Conservation (phyloP, 2,329 filamentous ascomycete species). For the Colletotrichum sp. region DNA sequence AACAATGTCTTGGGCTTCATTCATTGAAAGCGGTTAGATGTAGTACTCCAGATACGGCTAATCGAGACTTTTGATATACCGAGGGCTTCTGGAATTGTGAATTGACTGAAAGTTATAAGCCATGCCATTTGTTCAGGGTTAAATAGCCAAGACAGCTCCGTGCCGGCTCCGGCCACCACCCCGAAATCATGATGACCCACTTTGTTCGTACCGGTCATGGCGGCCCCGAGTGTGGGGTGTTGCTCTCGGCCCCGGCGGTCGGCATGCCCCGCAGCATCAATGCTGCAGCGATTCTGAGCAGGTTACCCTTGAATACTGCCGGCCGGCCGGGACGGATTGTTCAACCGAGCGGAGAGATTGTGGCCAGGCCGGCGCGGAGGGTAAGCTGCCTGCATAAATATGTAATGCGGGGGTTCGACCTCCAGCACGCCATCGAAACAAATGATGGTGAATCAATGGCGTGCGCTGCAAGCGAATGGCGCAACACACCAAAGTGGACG, state of each 20-base stretch:
- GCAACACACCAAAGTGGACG: not conserved
- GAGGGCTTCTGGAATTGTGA: no score
- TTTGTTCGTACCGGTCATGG: not conserved
- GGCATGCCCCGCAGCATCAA: not conserved
- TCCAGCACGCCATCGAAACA: slow-evolving; percentile 9
- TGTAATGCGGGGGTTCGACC: not conserved
- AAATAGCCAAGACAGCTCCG: not conserved
- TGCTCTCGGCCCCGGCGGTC: not conserved
- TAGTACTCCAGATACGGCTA: not conserved
- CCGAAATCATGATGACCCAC: not conserved
- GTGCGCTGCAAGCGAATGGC: slow-evolving; percentile 15
- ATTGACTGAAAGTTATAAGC: rapidly evolving
- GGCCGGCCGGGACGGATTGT: not conserved
- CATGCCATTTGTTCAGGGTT: not conserved
- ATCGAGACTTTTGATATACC: no score
- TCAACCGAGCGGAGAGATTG: not conserved
- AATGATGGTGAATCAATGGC: slow-evolving; percentile 18
- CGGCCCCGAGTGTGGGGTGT: not conserved
- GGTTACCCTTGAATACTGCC: not conserved
- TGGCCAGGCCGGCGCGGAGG: not conserved
- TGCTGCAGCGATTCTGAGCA: not conserved
- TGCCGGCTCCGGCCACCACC: not conserved
- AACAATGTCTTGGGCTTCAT: not conserved
- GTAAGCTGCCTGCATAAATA: not conserved
- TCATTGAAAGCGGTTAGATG: not conserved